phyloP scores from a whole-genome alignment of 106 monocot species.

The Acanthochlamys bracteata region DNA sequence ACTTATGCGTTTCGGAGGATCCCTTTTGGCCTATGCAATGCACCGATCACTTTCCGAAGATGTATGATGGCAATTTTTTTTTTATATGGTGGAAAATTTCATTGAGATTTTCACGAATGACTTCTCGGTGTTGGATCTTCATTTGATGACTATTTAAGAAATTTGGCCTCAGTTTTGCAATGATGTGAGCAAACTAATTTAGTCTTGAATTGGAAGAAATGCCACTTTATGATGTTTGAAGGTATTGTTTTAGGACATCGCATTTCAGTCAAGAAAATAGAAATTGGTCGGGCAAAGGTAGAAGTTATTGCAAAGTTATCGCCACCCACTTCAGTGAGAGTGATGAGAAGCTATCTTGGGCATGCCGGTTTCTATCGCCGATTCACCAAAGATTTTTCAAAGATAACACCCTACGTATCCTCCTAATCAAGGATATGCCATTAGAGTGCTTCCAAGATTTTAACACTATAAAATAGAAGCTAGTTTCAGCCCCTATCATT shows the following conservation, averaged over 20 bases:
- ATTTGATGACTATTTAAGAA: slow-evolving; percentile 2
- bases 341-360: no score
- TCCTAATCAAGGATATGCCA: slow-evolving; percentile 8
- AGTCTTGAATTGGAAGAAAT: slow-evolving; percentile 6
- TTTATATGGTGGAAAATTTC: neutral
- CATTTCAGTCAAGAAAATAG: no score
- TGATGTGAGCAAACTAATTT: slow-evolving; percentile 7
- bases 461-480: neutral
- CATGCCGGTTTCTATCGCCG: no score
- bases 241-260: no score
- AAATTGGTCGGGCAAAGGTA: no score
- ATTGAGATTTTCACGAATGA: slow-evolving; percentile 12
- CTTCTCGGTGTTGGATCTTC: slow-evolving; percentile 12
- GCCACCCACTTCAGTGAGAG: no score
- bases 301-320: no score
- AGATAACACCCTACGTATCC: neutral
- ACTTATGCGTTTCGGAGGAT: no score
- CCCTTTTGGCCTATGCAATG: no score
- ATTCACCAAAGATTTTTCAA: no score
- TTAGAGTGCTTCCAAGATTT: neutral
- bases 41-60: slow-evolving; percentile 11
- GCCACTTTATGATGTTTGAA: slow-evolving; percentile 15
- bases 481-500: no score
- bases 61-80: slow-evolving; percentile 8
- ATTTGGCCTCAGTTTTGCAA: neutral